phyloP scores from a whole-genome alignment of 768 basidiomycete species.

The Mycena epipterygia region DNA sequence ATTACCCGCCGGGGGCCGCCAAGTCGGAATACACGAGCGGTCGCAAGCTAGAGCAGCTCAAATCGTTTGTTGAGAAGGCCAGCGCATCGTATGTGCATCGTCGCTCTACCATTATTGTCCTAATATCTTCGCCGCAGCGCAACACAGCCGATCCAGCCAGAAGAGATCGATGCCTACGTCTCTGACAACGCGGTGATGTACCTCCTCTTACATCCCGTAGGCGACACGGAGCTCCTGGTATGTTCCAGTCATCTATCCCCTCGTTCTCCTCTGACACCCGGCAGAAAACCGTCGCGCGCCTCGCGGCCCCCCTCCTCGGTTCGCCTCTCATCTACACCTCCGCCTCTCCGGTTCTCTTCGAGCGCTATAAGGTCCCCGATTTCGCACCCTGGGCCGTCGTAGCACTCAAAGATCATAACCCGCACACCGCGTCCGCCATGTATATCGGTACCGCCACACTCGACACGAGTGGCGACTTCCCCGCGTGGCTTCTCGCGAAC shows the following conservation, averaged over 20 bases:
- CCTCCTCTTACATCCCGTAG: conserved; percentile 64
- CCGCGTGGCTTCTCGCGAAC: conserved; percentile 74
- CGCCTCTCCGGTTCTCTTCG: conserved; percentile 51
- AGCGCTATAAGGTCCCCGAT: conserved; percentile 53
- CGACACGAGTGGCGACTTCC: conserved; percentile 50
- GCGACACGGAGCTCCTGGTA: conserved; percentile 50
- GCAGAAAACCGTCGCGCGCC: conserved; percentile 53
- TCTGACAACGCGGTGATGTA: conserved; percentile 68
- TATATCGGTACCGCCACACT: conserved; percentile 49
- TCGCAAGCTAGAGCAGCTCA: conserved; percentile 78
- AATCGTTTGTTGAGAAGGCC: conserved; percentile 82
- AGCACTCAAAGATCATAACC: conserved; percentile 73
- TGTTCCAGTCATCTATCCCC: conserved; percentile 2
- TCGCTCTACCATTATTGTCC: neutral
- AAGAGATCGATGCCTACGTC: conserved; percentile 58
- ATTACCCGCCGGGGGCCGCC: conserved; percentile 68
- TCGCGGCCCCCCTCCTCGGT: conserved; percentile 60
- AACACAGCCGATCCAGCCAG: conserved; percentile 53
- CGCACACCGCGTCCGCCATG: conserved; percentile 58
- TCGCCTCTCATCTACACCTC: conserved; percentile 61
- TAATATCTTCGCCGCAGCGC: conserved; percentile 44
- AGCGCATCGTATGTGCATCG: conserved; percentile 71
- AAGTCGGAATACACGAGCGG: conserved; percentile 84
- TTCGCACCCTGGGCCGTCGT: conserved; percentile 73
- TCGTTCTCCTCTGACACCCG: conserved; percentile 33